A percentile compares a stretch with the other conserved stretches of the same genome.
These are phyloP conservation scores for Brassica hybrid DNA, from an alignment of 441 rosid species.

Conservation along the genomic window DNA sequence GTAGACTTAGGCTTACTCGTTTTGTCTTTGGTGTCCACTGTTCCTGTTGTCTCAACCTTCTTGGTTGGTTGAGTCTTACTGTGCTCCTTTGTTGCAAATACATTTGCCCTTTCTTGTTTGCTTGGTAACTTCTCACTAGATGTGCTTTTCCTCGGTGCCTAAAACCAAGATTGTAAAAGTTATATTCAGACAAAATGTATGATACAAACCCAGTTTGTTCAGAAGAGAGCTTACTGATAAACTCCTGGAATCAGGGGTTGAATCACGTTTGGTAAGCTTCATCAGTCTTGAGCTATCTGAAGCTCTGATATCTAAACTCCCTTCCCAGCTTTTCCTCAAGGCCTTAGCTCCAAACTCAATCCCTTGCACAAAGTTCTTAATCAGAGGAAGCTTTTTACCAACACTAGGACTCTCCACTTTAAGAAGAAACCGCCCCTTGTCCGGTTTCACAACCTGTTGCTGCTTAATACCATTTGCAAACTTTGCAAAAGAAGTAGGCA, in stretches of 20 bases:
- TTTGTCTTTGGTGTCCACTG: conserved; percentile 59
- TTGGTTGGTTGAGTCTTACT: conserved; percentile 54
- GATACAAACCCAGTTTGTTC: no score
- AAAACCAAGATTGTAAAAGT: conserved; percentile 27
- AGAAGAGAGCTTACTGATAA: conserved; percentile 59
- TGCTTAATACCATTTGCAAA: conserved; percentile 81
- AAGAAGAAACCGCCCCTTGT: conserved; percentile 56
- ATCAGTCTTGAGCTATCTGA: conserved; percentile 56
- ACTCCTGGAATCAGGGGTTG: conserved; percentile 60
- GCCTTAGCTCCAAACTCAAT: conserved; percentile 88
- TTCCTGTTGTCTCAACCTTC: conserved; percentile 57
- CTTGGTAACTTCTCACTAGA: conserved; percentile 66
- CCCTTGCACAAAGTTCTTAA: conserved; percentile 74
- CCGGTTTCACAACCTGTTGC: conserved; percentile 65
- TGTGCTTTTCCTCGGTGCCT: conserved; percentile 83
- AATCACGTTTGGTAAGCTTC: conserved; percentile 54
- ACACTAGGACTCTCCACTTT: conserved; percentile 51
- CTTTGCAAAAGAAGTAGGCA: conserved; percentile 87
- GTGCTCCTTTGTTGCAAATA: conserved; percentile 62
- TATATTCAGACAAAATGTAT: no score
- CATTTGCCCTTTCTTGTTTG: conserved; percentile 63
- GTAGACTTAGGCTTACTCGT: conserved; percentile 48
- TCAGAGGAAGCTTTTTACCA: conserved; percentile 60
- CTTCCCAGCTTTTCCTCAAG: conserved; percentile 97
- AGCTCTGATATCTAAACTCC: conserved; percentile 69